These are phyloP conservation scores for Umbellularia californica DNA, from an alignment of 164 flowering plant genomes.

Conservation along the genomic window DNA sequence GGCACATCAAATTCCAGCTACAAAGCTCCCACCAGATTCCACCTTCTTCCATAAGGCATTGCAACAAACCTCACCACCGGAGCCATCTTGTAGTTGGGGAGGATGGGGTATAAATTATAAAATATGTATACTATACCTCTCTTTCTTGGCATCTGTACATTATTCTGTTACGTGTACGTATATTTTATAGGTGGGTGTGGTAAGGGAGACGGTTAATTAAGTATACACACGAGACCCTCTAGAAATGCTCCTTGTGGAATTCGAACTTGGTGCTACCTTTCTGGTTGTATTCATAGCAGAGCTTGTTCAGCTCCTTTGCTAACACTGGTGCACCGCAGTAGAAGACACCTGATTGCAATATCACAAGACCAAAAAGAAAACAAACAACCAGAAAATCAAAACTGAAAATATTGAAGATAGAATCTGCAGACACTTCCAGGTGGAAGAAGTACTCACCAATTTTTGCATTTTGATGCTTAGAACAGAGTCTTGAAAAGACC, in stretches of 20 bases:
- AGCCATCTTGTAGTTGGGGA: too few species aligned
- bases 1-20: too few species aligned
- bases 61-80: too few species aligned
- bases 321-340: slow-evolving; percentile 82
- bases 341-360: slow-evolving; percentile 62
- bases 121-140: neutral
- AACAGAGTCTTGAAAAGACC: slow-evolving; percentile 54
- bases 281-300: slow-evolving; percentile 75
- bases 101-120: too few species aligned
- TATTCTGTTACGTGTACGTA: too few species aligned
- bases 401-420: too few species aligned
- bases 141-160: neutral
- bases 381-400: neutral
- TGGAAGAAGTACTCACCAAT: slow-evolving; percentile 50
- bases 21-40: too few species aligned
- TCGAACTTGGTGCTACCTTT: slow-evolving; percentile 76
- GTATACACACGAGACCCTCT: neutral
- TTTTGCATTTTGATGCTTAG: slow-evolving; percentile 67
- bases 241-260: slow-evolving; percentile 91
- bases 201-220: neutral
- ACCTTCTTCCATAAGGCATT: too few species aligned
- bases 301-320: slow-evolving; percentile 68
- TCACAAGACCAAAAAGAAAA: neutral
- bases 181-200: neutral
- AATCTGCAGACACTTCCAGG: neutral